Evolutionary conservation across 805 yeast genomes (phyloP), one percentile per base, ranked within the genome.

Genomic region (Zygotorulaspora chibaensis): DNA sequence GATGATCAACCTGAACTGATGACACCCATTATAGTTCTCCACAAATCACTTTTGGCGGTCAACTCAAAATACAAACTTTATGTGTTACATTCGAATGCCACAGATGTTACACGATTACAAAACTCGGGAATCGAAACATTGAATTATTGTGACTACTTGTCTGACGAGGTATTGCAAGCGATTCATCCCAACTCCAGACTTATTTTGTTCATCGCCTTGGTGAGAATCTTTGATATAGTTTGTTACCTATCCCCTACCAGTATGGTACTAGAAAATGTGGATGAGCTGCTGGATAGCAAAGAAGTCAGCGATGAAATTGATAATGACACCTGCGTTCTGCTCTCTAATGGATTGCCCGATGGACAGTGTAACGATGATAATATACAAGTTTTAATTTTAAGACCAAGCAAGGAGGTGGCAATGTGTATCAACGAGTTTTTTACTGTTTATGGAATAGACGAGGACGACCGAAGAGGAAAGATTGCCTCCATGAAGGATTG

Each of bases 301-400:
- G 61, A 56, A 35, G 53, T 63, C 6, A 47, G 54, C 34, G 51
- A 55, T 20, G 66, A 63, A 42, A 62, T 64, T 29, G 69, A 65
- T 45, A 65, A 65, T 43, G 69, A 65, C 45, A 65, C 67, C 1
- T 65, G 68, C 46, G 65, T 65, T 2, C 41, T 64, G 35, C 50
- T 64, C 28, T 56, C 62, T n/a, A 63, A 63, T 46, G 45, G 33
- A 16, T 33, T 34, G 23, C 48, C 38, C 13, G 43, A 28, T 33
- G 16, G 28, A 13, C 30, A 26, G 20, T 29, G 18, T 10, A 18
- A 40, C 11, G 49, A 45, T 13, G 36, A 33, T n/a, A 26, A 29
- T 30, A 55, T 58, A 10, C 57, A 57, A 38, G 34, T 61, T 13
- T 47, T 59, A 10, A 54, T 65, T 2, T 36, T 61, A 12, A 56